These are phyloP conservation scores for Fonticula alba DNA, from an alignment of 78 protist species.

Conservation along the genomic window DNA sequence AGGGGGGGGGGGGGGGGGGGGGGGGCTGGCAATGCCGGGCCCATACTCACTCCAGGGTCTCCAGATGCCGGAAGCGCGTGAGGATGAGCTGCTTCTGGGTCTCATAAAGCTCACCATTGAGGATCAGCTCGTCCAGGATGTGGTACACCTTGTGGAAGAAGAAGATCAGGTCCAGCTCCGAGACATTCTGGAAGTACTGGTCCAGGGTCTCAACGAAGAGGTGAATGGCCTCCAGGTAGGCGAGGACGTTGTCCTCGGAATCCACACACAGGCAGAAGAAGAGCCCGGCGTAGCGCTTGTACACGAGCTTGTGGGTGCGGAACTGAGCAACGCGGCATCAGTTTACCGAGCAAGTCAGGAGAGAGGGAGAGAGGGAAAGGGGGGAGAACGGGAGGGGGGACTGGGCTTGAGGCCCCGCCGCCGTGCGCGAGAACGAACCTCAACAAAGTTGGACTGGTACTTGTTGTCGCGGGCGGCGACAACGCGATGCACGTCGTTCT, in stretches of 20 bases:
- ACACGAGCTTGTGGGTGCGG: constrained; percentile 52
- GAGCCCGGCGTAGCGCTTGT: constrained; percentile 73
- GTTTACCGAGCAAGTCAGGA: too few relatives aligned
- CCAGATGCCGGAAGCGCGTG: too few relatives aligned
- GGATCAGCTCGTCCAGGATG: constrained; percentile 80
- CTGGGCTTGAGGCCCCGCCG: too few relatives aligned
- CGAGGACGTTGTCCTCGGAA: constrained; percentile 77
- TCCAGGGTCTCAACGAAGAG: constrained; percentile 77
- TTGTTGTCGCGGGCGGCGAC: constrained; percentile 66
- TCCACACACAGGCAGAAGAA: constrained; percentile 71
- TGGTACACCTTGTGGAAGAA: constrained; percentile 79
- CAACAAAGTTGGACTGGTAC: constrained; percentile 85
- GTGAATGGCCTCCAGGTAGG: constrained; percentile 74
- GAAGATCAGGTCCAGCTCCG: constrained; percentile 94
- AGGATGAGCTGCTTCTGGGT: constrained; percentile 18
- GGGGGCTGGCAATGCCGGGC: too few relatives aligned
- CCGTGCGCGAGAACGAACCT: too few relatives aligned
- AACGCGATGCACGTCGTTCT: constrained; percentile 68
- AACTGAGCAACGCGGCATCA: constrained; percentile 7
- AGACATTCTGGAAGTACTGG: constrained; percentile 80
- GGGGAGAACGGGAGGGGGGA: too few relatives aligned
- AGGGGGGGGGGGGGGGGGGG: too few relatives aligned
- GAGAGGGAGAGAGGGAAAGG: too few relatives aligned
- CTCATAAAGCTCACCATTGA: constrained; percentile 95
- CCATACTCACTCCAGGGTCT: too few relatives aligned